Evolutionary conservation across 805 yeast genomes (phyloP).

Genomic region (Saccharomycopsis microspora): DNA sequence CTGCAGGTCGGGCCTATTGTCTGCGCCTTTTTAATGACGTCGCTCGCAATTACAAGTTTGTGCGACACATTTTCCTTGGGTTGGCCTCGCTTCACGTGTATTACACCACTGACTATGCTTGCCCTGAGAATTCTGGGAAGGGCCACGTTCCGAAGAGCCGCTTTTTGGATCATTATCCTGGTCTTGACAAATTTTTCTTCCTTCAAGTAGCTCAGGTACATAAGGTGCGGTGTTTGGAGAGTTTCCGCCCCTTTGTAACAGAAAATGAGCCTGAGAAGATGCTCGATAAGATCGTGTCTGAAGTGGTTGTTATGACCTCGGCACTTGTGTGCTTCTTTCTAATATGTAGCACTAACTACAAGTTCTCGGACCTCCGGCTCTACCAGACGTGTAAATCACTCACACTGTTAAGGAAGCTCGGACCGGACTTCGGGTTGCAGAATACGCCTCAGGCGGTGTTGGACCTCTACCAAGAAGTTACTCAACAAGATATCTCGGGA

Average conservation of each 20-base stretch:
- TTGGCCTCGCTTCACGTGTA: slow-evolving; percentile 6
- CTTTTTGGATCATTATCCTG: slow-evolving; percentile 1
- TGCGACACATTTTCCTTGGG: slow-evolving; percentile 6
- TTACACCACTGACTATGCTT: slow-evolving; percentile 2
- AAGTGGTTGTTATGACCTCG: slow-evolving; percentile 4
- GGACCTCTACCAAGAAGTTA: neutral
- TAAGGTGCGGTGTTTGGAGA: slow-evolving; percentile 3
- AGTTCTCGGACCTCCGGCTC: slow-evolving; percentile 2
- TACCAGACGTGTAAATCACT: slow-evolving; percentile 1
- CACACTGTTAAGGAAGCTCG: neutral
- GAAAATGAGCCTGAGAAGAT: neutral
- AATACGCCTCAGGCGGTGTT: neutral
- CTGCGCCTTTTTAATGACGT: slow-evolving; percentile 1
- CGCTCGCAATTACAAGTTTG: slow-evolving; percentile 1
- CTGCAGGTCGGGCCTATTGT: neutral
- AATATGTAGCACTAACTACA: slow-evolving; percentile 1
- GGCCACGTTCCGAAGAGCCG: neutral
- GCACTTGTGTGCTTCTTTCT: slow-evolving; percentile 1
- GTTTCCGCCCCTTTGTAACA: neutral
- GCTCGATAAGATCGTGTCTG: neutral
- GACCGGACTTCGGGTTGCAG: neutral
- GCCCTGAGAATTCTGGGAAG: neutral
- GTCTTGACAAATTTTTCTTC: slow-evolving; percentile 4
- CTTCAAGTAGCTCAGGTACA: slow-evolving; percentile 5
- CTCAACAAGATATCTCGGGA: neutral